phyloP scores from a whole-genome alignment of 768 basidiomycete genomes.

The Exidia glandulosa region DNA sequence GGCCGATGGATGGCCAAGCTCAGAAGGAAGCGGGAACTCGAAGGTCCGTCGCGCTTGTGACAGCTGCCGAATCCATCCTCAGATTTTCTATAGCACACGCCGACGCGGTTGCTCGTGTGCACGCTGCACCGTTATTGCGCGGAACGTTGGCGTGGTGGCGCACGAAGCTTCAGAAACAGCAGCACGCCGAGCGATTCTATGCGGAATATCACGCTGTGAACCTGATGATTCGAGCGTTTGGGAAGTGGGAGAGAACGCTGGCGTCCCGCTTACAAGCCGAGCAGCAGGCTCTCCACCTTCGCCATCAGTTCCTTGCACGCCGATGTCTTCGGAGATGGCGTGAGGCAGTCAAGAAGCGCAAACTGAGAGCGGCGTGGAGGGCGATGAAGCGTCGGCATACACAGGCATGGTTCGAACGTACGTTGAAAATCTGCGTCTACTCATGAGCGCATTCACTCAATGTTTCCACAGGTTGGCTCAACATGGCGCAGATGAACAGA shows the following conservation, averaged over 20 bases:
- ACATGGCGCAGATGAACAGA: neutral
- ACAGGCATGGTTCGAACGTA: neutral
- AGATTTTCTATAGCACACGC: slow-evolving; percentile 15
- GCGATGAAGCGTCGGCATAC: neutral
- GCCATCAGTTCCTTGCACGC: slow-evolving; percentile 39
- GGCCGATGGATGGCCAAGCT: slow-evolving; percentile 39
- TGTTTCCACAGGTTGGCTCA: neutral
- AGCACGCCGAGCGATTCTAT: slow-evolving; percentile 37
- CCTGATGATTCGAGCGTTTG: slow-evolving; percentile 30
- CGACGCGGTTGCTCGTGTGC: neutral
- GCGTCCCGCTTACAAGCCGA: slow-evolving; percentile 36
- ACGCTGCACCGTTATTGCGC: slow-evolving; percentile 5
- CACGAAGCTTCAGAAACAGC: slow-evolving; percentile 22
- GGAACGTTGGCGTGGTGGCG: slow-evolving; percentile 1
- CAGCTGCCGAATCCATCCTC: slow-evolving; percentile 30
- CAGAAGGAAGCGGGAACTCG: slow-evolving; percentile 25
- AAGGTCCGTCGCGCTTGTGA: slow-evolving; percentile 45
- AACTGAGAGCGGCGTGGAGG: neutral
- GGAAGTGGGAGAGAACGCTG: slow-evolving; percentile 46
- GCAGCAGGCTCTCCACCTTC: slow-evolving; percentile 44
- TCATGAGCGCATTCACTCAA: neutral
- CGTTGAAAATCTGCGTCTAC: neutral
- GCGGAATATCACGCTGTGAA: slow-evolving; percentile 35
- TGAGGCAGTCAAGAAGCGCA: neutral
- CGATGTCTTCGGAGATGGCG: slow-evolving; percentile 13